A percentile compares a stretch with the other conserved stretches of the same genome.
phyloP scores from a whole-genome alignment of 257 asterid genomes.

The Prunella vulgaris region DNA sequence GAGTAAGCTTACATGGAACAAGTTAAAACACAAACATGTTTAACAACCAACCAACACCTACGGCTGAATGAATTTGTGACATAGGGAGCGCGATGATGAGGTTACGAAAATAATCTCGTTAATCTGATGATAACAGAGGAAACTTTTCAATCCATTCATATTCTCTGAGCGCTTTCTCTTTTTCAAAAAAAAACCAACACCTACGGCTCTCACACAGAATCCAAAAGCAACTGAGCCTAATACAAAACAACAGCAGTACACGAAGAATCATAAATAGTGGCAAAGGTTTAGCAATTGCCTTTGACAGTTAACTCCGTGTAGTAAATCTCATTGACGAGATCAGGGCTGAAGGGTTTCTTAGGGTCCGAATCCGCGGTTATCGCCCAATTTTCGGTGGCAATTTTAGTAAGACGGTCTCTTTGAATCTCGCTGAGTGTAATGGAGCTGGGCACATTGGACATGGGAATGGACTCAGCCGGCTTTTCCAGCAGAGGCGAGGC shows the following conservation, averaged over 20 bases:
- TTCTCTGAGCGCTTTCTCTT: no score
- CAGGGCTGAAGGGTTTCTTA: conserved; percentile 63
- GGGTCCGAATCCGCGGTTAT: conserved; percentile 44
- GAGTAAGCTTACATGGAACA: conserved; percentile 2
- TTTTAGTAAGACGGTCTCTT: conserved; percentile 79
- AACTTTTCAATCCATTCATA: no score
- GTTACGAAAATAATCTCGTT: no score
- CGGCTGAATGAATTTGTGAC: no score
- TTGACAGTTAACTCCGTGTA: conserved; percentile 70
- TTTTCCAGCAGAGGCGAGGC: conserved; percentile 32
- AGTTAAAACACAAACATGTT: neutral
- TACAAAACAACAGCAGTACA: neutral
- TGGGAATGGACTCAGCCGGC: conserved; percentile 55
- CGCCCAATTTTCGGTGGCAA: conserved; percentile 79
- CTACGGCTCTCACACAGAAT: neutral
- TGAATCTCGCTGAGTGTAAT: conserved; percentile 89
- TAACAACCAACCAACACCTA: no score
- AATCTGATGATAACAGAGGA: no score
- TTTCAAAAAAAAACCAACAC: no score
- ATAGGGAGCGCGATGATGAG: no score
- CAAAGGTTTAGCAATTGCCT: conserved; percentile 36
- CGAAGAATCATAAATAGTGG: neutral
- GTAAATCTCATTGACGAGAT: conserved; percentile 78
- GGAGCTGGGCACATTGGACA: conserved; percentile 54
- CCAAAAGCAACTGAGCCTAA: neutral